Conservation (phyloP, 345 rosid genomes). For the Anastatica hierochuntica region DNA sequence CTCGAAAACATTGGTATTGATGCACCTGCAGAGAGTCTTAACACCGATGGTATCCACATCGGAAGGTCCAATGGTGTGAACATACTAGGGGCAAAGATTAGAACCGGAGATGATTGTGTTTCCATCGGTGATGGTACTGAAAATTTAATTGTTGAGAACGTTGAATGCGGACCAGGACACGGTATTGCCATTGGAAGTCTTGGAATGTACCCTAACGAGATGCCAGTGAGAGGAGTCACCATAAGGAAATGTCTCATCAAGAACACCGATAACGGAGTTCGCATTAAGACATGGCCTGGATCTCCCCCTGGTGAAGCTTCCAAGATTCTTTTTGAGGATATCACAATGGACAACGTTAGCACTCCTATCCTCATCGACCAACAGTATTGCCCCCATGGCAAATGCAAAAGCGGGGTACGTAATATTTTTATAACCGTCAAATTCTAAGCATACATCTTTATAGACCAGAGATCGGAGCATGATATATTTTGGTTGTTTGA, state of each 20-base stretch:
- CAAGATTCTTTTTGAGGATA: conserved; percentile 36
- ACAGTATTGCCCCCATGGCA: conserved; percentile 31
- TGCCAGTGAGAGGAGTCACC: conserved; percentile 36
- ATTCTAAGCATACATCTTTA: too few relatives aligned
- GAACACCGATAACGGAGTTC: conserved; percentile 40
- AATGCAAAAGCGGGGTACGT: conserved; percentile 35
- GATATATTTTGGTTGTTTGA: too few relatives aligned
- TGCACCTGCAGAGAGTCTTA: conserved; percentile 37
- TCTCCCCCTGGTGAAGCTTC: conserved; percentile 26
- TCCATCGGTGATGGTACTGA: conserved; percentile 43
- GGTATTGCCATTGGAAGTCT: conserved; percentile 55
- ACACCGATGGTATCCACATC: conserved; percentile 53
- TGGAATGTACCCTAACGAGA: conserved; percentile 36
- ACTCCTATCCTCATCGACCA: conserved; percentile 49
- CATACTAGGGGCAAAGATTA: conserved; percentile 17
- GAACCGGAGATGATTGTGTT: conserved; percentile 49
- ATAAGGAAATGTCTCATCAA: conserved; percentile 30
- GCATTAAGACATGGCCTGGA: conserved; percentile 55
- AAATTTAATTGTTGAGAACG: conserved; percentile 13
- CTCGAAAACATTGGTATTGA: conserved; percentile 14
- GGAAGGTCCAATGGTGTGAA: conserved; percentile 30
- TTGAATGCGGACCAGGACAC: conserved; percentile 52
- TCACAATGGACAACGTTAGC: conserved; percentile 40
- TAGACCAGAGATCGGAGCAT: too few relatives aligned
- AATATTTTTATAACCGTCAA: background rate